Evolutionary conservation across 225 moss, liverwort and hornwort genomes (phyloP), one percentile per base, ranked within the genome.

Genomic region (Physcomitrium patens): DNA sequence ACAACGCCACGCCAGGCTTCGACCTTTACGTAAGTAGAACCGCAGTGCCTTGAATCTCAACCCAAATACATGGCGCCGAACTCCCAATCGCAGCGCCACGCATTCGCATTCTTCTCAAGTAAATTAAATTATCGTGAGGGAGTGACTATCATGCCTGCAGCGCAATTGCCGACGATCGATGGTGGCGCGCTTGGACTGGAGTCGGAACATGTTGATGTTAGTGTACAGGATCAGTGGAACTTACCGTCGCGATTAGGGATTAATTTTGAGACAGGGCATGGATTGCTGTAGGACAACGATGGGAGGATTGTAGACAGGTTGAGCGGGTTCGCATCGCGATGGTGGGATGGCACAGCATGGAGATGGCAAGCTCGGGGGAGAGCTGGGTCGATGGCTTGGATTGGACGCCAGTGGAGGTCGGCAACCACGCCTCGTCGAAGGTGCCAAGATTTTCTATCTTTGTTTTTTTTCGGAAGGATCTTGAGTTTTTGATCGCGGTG

Each of bases 341-440:
- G 88, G 88, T 88, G 19, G 88, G 88, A 69, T 88, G 85, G 85
- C 72, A 82, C 71, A 77, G 60, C 44, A 89, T 89, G 86, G 82
- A 86, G 62, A 75, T 80, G 66, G 89, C 84, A 24, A 0, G 67
- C 15, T 76, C 83, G 19, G 90, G 83, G 15, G 97, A 94, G 80
- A 90, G 86, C 82, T 93, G 91, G 89, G 78, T 99, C 42, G 97
- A 91, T 83, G 91, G 89, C 42, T 79, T 95, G 46, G 93, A 89
- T 43, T 99, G 94, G 95, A 93, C 93, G 71, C 76, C 91, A n/a
- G 90, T 99, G 42, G 95, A 94, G 85, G 93, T 92, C 69, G 82
- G 82, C 78, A 76, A 61, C 50, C 83, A 77, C 46, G 50, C 55
- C 22, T 68, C 84, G 61, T 76, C 73, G 56, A 77, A 79, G 83